These are phyloP conservation scores for Diaporthe citri DNA, from an alignment of 2,329 filamentous ascomycete genomes.

Conservation along the genomic window DNA sequence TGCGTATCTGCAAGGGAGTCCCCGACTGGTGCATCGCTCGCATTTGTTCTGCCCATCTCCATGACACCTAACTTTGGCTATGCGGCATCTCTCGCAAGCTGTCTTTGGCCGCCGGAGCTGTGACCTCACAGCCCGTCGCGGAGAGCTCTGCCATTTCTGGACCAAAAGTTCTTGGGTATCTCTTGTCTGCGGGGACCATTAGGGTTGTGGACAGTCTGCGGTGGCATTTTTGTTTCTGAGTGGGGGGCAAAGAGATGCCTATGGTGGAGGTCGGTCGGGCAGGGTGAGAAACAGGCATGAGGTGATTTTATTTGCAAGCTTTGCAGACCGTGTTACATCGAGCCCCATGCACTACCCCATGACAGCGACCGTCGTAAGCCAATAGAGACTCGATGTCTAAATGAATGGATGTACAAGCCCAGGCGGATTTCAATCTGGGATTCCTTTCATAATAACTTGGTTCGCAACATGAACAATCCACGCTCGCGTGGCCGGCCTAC, in stretches of 20 bases:
- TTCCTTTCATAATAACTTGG: too few species aligned
- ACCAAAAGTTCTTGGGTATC: background rate
- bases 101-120: slow-evolving; percentile 13
- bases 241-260: background rate
- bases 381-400: background rate
- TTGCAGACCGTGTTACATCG: background rate
- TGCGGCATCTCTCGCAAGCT: slow-evolving; percentile 21
- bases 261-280: background rate
- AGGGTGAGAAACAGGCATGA: background rate
- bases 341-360: background rate
- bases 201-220: background rate
- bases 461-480: background rate
- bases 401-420: too few species aligned
- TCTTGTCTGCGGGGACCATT: background rate
- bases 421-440: too few species aligned
- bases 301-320: background rate
- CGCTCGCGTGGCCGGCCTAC: background rate
- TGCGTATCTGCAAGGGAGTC: slow-evolving; percentile 7
- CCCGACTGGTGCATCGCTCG: slow-evolving; percentile 13
- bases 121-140: slow-evolving; percentile 35
- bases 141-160: slow-evolving; percentile 20
- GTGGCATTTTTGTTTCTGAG: background rate
- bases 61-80: slow-evolving; percentile 14
- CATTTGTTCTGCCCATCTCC: slow-evolving; percentile 2
- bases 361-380: background rate